Base-by-base conservation (phyloP, 2,329 filamentous ascomycete species). In the Teratosphaeria epicoccoides region DNA sequence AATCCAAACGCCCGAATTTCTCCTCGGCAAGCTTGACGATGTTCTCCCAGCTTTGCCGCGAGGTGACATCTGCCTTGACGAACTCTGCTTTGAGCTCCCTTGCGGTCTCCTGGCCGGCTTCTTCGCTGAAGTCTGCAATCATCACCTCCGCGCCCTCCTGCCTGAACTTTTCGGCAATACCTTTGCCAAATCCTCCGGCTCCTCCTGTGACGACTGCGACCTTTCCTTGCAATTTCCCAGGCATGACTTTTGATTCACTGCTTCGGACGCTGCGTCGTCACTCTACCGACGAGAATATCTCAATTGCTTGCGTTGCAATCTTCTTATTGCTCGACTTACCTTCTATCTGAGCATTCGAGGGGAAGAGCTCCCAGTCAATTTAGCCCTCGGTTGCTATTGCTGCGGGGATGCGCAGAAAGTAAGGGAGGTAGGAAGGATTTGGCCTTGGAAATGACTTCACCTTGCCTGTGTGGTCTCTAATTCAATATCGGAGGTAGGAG, bases 101-200 rank as follows among this genome's bases (percentile, higher is more conserved):
- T 2, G 80, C 81, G 0, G 75, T 74, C 4, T 73, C 65, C 55
- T 73, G 66, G 2, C 80, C 82, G 1, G 75, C 73, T 1, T 74
- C 66, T 14, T 75, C 68, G 25, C 79, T 77, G 53, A 85, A 71
- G 63, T 85, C 82, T 1, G 78, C 78, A 49, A 85, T 76, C 48
- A 85, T 65, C 28, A 85, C 80, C 55, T 75, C 75, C 47, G 75
- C 76, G 37, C 82, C 82, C 66, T 85, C 81, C 23, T 73, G 63
- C 5, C 75, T 71, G 63, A 83, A 84, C 50, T 78, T 77, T 50
- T 74, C 69, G 0, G 76, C 77, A 49, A 84, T 84, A 28, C 76
- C 80, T 51, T 76, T 78, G 50, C 82, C 82, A 57, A 85, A 85
- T 2, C 82, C 82, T 10, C 77, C 79, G 2, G 78, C 81, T 6